A percentile compares a stretch with the other conserved stretches of the same genome.
These are phyloP conservation scores for Leishmania turanica DNA, from an alignment of 208 protist species.

Conservation along the genomic window DNA sequence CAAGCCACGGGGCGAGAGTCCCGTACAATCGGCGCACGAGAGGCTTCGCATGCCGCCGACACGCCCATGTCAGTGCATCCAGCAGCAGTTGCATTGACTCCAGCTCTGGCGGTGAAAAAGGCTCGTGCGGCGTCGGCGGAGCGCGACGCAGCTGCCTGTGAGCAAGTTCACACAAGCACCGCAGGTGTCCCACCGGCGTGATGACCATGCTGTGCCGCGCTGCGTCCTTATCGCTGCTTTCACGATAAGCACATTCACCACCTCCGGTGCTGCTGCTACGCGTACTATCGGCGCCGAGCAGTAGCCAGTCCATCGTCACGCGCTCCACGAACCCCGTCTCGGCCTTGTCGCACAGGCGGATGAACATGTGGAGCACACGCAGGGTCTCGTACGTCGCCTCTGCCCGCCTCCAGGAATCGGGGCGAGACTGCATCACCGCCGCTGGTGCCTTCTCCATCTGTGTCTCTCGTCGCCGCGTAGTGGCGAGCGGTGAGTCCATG, in stretches of 20 bases:
- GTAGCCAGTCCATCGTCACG: conserved; percentile 52
- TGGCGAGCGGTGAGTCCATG: conserved; percentile 36
- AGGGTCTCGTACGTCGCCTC: conserved; percentile 39
- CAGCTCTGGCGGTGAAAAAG: conserved; percentile 10
- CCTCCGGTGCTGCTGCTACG: not conserved
- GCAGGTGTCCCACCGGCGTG: not conserved
- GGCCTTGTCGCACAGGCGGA: conserved; percentile 57
- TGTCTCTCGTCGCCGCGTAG: not conserved
- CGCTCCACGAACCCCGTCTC: conserved; percentile 55
- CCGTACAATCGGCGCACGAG: conserved; percentile 43
- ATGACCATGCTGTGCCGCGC: not conserved
- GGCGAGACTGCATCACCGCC: not conserved
- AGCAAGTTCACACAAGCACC: not conserved
- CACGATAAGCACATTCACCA: not conserved
- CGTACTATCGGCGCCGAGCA: not conserved
- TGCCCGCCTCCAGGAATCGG: not conserved
- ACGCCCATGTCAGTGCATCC: conserved; percentile 55
- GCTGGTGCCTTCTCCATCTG: not conserved
- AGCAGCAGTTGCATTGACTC: conserved; percentile 44
- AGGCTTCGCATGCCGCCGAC: conserved; percentile 41
- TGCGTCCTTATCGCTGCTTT: not conserved
- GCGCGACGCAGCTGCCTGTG: not conserved
- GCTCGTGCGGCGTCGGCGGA: not conserved
- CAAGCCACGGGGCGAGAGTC: conserved; percentile 23
- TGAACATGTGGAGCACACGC: conserved; percentile 40